Percentiles rank a stretch among this genome's conserved stretches.
Evolutionary conservation across 2,329 filamentous ascomycete species (phyloP).

Genomic region (Mollisiaceae sp.): DNA sequence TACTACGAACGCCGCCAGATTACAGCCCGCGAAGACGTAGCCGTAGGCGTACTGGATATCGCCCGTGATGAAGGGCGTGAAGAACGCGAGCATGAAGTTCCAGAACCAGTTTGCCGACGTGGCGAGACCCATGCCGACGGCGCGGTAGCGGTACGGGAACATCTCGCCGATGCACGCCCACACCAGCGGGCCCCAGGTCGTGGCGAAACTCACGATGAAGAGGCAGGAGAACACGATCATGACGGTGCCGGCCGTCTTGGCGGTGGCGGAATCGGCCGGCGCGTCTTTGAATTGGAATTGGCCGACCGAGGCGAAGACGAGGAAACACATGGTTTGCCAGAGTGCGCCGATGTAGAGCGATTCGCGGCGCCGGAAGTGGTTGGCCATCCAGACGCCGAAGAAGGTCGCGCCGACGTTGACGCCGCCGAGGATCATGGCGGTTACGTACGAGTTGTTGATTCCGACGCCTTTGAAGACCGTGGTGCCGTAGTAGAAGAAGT

Average conservation of each 20-base stretch:
- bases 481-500: conserved; percentile 70
- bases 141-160: conserved; percentile 67
- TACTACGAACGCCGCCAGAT: conserved; percentile 65
- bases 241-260: conserved; percentile 62
- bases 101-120: conserved; percentile 70
- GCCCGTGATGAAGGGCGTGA: conserved; percentile 78
- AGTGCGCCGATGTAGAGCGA: conserved; percentile 69
- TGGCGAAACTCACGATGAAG: conserved; percentile 75
- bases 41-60: conserved; percentile 71
- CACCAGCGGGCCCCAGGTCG: conserved; percentile 72
- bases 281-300: conserved; percentile 60
- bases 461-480: conserved; percentile 71
- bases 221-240: conserved; percentile 77
- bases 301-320: conserved; percentile 60
- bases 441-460: conserved; percentile 68
- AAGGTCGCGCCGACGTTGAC: conserved; percentile 70
- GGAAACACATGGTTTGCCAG: conserved; percentile 73
- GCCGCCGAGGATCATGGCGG: conserved; percentile 69
- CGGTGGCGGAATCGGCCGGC: conserved; percentile 53
- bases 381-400: conserved; percentile 64
- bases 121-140: conserved; percentile 63
- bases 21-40: conserved; percentile 77
- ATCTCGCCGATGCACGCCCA: conserved; percentile 73
- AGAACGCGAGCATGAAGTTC: conserved; percentile 78
- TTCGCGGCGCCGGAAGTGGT: conserved; percentile 70